These are phyloP conservation scores for Chrysanthemum seticuspe DNA, from an alignment of 129 eudicot genomes.

Conservation along the genomic window DNA sequence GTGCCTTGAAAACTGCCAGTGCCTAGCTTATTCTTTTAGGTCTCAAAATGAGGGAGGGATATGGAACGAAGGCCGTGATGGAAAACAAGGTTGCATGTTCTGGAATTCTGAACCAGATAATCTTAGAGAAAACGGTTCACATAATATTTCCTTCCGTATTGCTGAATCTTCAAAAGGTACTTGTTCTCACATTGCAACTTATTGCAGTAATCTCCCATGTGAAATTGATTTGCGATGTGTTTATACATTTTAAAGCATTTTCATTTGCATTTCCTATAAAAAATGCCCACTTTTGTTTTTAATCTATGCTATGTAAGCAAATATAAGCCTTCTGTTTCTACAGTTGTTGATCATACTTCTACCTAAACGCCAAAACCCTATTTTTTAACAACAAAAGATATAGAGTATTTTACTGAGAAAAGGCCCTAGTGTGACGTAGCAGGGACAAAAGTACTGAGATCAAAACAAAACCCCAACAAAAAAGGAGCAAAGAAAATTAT, in stretches of 20 bases:
- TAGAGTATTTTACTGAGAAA: too few species aligned
- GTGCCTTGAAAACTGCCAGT: constrained; percentile 20
- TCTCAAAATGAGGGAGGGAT: not conserved
- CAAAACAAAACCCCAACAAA: too few species aligned
- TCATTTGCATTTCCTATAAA: too few species aligned
- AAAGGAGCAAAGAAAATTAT: too few species aligned
- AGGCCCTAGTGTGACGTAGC: too few species aligned
- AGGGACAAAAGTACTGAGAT: too few species aligned
- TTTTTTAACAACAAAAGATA: not conserved
- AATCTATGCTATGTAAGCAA: not conserved
- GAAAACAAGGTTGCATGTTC: constrained; percentile 16
- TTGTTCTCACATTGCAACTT: not conserved
- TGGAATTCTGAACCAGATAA: constrained; percentile 20
- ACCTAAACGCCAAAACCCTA: not conserved
- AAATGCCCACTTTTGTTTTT: too few species aligned
- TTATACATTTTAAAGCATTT: too few species aligned
- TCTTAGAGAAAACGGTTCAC: constrained; percentile 2
- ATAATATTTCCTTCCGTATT: constrained; percentile 15
- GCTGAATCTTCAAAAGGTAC: constrained; percentile 7
- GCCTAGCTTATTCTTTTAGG: constrained; percentile 27
- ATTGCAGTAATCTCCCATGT: not conserved
- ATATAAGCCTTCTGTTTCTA: too few species aligned
- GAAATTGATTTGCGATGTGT: too few species aligned
- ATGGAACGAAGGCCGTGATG: not conserved
- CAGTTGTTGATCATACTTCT: too few species aligned